Percentiles rank a stretch among this genome's conserved stretches.
These are phyloP conservation scores for Pelargonium cotyledonis DNA, from an alignment of 441 rosid species.

Conservation along the genomic window DNA sequence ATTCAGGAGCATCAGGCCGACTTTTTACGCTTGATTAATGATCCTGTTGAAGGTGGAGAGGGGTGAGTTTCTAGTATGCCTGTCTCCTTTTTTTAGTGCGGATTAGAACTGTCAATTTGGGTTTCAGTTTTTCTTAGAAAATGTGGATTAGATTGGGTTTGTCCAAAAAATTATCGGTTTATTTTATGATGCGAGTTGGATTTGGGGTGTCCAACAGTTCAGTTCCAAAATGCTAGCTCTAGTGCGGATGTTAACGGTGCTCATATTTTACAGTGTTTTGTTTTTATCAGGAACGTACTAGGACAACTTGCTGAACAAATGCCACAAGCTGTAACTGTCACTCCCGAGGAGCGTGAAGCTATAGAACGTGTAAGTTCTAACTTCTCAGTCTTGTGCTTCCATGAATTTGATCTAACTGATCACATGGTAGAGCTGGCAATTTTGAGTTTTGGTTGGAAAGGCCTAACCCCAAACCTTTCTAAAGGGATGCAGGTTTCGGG, in stretches of 20 bases:
- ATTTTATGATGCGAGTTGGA: too few species aligned
- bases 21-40: constrained; percentile 76
- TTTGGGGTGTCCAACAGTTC: too few species aligned
- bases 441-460: too few species aligned
- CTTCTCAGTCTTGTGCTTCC: not conserved
- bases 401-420: not conserved
- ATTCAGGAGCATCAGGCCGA: constrained; percentile 92
- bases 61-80: constrained; percentile 31
- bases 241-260: not conserved
- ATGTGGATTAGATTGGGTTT: too few species aligned
- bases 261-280: not conserved
- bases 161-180: too few species aligned
- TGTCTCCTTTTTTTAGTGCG: too few species aligned
- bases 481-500: too few species aligned
- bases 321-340: constrained; percentile 41
- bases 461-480: too few species aligned
- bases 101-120: too few species aligned
- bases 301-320: constrained; percentile 30
- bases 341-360: constrained; percentile 48
- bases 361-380: constrained; percentile 35
- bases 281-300: constrained; percentile 26
- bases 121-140: too few species aligned
- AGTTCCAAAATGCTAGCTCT: too few species aligned
- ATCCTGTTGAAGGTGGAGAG: constrained; percentile 80
- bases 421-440: too few species aligned